Base-by-base conservation (phyloP, 2,329 filamentous ascomycete genomes). In the Hymenoscyphus occultus region DNA sequence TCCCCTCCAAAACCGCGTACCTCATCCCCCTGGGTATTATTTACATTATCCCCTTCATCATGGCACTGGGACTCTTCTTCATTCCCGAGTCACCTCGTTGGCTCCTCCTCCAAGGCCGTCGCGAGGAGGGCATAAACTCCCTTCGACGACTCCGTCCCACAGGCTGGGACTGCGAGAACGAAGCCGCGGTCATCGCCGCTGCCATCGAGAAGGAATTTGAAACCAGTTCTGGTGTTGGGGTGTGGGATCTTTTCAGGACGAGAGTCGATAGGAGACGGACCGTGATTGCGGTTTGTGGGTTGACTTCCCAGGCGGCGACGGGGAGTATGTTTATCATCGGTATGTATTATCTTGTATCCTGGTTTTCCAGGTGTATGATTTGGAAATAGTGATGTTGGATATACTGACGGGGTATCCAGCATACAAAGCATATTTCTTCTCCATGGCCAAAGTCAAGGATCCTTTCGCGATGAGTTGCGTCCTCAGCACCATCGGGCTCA, bases 51-150 rank as follows among this genome's bases (percentile, higher is more conserved):
- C 72, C 72, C 13, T 63, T 40, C 1, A 54, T 86, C 42, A 80
- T 88, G 54, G 80, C 85, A 67, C 61, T 82, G 54, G 84, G 82
- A 58, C 82, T 89, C 77, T 80, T 82, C 39, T 85, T 87, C 74
- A 81, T 87, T 60, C 85, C 85, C 10, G 82, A 86, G 64, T 86
- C 83, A 0, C 85, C 85, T 2, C 80, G 86, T 70, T 80, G 78
- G 77, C 71, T 80, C 65, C 60, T 73, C 7, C 65, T 66, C 9
- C 64, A 71, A 10, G 64, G 65, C 31, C 61, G 68, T 51, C 60
- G 63, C 19, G 71, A 74, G 40, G 66, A 73, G 54, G 73, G 72
- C 22, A 71, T 71, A 31, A 74, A 75, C 45, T 72, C 74, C 5
- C 69, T 77, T 16, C 48, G 40, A 19, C 40, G 62, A 48, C 64